These are phyloP conservation scores for Trichoderma pleuroti DNA, from an alignment of 2,329 filamentous ascomycete genomes.

Conservation along the genomic window DNA sequence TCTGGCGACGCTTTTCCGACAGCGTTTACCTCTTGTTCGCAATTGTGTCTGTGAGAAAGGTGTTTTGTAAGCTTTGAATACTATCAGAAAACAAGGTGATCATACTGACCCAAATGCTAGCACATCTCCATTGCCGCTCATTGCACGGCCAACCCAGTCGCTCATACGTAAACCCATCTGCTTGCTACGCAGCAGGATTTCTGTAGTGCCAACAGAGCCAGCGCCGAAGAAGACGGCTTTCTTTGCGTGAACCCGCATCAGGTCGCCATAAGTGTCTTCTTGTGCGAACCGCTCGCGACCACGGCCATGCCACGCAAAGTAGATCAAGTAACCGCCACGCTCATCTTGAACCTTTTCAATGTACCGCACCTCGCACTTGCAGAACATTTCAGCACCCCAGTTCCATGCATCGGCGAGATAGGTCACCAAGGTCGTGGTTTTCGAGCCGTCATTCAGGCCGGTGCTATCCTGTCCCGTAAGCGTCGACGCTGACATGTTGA, in stretches of 20 bases:
- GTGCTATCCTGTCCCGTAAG: conserved; percentile 61
- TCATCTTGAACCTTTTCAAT: conserved; percentile 48
- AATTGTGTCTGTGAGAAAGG: conserved; percentile 50
- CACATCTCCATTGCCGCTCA: conserved; percentile 66
- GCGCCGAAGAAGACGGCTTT: conserved; percentile 65
- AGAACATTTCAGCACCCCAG: conserved; percentile 69
- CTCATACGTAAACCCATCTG: conserved; percentile 57
- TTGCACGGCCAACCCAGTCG: conserved; percentile 53
- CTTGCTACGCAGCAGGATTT: conserved; percentile 60
- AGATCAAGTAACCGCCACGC: conserved; percentile 57
- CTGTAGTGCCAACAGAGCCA: conserved; percentile 61
- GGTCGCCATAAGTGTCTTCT: conserved; percentile 50
- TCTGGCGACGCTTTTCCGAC: conserved; percentile 51
- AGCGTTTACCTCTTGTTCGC: conserved; percentile 52
- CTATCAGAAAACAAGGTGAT: background rate
- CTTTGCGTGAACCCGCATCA: conserved; percentile 65
- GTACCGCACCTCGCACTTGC: conserved; percentile 63
- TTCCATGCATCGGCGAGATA: conserved; percentile 69
- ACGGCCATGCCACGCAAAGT: conserved; percentile 61
- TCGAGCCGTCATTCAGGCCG: conserved; percentile 65
- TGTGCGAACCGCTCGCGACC: conserved; percentile 52
- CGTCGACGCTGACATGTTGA: conserved; percentile 58
- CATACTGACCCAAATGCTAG: conserved; percentile 54
- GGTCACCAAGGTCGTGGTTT: conserved; percentile 62
- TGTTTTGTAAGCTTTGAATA: background rate